Base-by-base conservation (phyloP, 257 asterid genomes). In the Nicotiana noctiflora region DNA sequence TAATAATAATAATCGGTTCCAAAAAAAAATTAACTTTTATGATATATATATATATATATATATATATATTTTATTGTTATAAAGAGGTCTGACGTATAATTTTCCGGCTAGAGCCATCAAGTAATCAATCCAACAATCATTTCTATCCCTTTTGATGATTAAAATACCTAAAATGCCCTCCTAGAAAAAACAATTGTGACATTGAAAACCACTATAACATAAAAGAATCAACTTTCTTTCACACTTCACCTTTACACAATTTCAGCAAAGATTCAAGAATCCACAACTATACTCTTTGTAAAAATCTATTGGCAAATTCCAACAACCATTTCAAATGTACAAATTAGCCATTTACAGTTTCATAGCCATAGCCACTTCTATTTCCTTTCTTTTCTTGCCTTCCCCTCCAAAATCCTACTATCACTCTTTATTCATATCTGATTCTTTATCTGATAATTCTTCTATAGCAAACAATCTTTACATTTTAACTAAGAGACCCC, bases 401-500 rank as follows among this genome's bases (percentile, higher is more conserved):
- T 59, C 74, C 62, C 87, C 89, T 0, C 82, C 84, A 14, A 90
- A 89, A 59, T 67, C 88, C 7, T 82, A 40, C 84, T 91, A 90
- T 85, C 98, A 93, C 89, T 80, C 94, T 53, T 81, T 90, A 70
- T 93, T 87, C 89, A 40, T 89, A 40, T 89, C 98, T 53, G 75
- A 84, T 29, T 83, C 92, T 18, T 46, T 76, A 14, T 86, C 92
- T 46, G 67, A 83, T 84, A 93, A 93, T 23, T 83, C 86, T 49
- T 89, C 98, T 60, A 86, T 93, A 86, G 89, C 94, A 63, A 81
- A 85, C 85, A 94, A 93, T 76, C 97, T 94, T 8, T 87, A 83
- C 79, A 76, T 49, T 62, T 89, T 94, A 72, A 93, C 97, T 7
- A 88, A 84, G 27, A 91, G 93, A 77, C 97, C 98, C 34, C 98